Evolutionary conservation across 2,329 filamentous ascomycete genomes (phyloP), one percentile per base, ranked within the genome.

Genomic region (Fusarium sp.): DNA sequence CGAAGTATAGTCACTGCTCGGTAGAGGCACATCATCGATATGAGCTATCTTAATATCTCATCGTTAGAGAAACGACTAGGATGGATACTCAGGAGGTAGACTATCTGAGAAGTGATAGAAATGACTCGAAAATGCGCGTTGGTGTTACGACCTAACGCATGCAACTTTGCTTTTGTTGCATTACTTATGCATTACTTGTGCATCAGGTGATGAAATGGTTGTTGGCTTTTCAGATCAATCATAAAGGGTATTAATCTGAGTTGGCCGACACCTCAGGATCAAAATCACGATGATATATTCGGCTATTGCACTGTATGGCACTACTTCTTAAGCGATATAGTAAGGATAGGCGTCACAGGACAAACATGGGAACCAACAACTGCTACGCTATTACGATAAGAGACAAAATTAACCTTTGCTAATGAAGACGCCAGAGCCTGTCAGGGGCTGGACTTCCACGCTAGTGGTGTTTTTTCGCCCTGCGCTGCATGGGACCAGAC

Each of bases 401-500:
- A 36, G 33, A n/a, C 10, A 17, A 13, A 47, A 19, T 33, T 33
- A 28, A 39, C 60, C 47, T 49, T 57, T 24, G 44, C 57, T 56
- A 33, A 11, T n/a, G 33, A 33, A 39, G 19, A 44, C 21, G 26
- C 57, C 44, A 44, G 44, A 9, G 6, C 31, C 24, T 46, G 42
- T 51, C 44, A 44, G 57, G 54, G 44, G 26, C 14, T 28, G 21
- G n/a, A 53, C 46, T 42, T 17, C 26, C 39, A 15, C 19, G 15
- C 15, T 63, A 63, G 60, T 59, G 60, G 57, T 57, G 58, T 63
- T 63, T 21, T 49, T 58, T 57, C 60, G 38, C 58, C 33, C 47
- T 63, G 38, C 58, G 26, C 47, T 63, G 43, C 43, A 44, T 63
- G 34, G 47, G 33, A 43, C 50, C 45, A 54, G 33, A 38, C 45